Conservation (phyloP, 2,329 filamentous ascomycete genomes). For the Diaporthe sp. region DNA sequence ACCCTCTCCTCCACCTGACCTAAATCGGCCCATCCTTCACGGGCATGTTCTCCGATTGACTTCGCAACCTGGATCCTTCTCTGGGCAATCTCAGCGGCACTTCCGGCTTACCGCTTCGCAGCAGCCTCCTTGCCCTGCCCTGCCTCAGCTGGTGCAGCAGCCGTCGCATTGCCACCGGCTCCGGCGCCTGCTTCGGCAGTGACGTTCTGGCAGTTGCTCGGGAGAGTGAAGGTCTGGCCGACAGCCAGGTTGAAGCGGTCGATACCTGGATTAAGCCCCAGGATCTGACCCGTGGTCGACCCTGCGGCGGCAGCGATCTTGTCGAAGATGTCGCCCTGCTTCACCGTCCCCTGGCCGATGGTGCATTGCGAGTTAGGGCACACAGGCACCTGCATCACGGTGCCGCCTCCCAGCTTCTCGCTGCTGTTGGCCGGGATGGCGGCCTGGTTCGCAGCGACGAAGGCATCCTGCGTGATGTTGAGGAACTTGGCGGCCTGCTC, state of each 20-base stretch:
- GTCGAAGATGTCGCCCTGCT: constrained; percentile 32
- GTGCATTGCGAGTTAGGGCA: constrained; percentile 35
- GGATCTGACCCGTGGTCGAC: constrained; percentile 34
- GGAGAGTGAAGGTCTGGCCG: constrained; percentile 34
- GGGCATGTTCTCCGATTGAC: neutral
- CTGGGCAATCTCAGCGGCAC: neutral
- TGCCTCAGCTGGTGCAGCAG: neutral
- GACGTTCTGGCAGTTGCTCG: constrained; percentile 35
- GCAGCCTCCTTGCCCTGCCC: constrained; percentile 9
- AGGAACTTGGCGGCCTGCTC: constrained; percentile 31
- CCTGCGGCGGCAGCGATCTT: constrained; percentile 11
- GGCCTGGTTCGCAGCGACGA: constrained; percentile 10
- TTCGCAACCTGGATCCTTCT: neutral
- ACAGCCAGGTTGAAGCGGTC: constrained; percentile 20
- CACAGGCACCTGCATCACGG: constrained; percentile 30
- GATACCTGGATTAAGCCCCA: constrained; percentile 30
- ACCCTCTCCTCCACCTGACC: neutral
- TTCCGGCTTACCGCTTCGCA: neutral
- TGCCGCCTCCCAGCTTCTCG: constrained; percentile 13
- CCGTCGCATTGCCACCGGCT: constrained; percentile 9
- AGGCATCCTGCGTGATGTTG: constrained; percentile 35
- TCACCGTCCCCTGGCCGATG: constrained; percentile 21
- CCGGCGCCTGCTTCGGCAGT: neutral
- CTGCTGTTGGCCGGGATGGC: constrained; percentile 1
- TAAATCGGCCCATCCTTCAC: too few species aligned